phyloP scores from a whole-genome alignment of 345 rosid species.

The Cardamine chenopodiifolia region DNA sequence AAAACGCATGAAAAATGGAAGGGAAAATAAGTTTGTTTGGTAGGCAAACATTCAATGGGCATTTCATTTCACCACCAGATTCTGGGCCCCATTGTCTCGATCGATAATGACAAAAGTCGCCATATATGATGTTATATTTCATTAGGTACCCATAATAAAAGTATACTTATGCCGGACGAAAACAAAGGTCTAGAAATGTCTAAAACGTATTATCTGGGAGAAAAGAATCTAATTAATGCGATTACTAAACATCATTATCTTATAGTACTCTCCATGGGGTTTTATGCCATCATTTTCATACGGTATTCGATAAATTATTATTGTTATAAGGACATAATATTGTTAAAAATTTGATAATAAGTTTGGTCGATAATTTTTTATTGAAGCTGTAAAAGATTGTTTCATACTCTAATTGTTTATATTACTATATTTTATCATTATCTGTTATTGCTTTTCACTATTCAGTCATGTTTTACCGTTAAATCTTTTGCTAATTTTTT shows the following conservation, averaged over 20 bases:
- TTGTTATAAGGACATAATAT: too few species aligned
- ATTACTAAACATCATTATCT: conserved; percentile 18
- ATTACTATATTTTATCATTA: neutral
- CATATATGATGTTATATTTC: neutral
- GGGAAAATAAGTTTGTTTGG: conserved; percentile 41
- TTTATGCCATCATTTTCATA: conserved; percentile 10
- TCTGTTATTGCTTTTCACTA: neutral
- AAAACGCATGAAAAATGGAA: neutral
- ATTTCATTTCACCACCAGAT: conserved; percentile 38
- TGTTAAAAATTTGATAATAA: too few species aligned
- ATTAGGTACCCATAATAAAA: conserved; percentile 15
- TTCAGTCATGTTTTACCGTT: neutral
- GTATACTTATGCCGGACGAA: neutral
- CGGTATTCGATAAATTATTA: neutral
- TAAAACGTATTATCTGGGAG: too few species aligned
- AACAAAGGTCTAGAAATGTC: neutral
- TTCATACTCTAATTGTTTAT: neutral
- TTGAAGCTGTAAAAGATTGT: too few species aligned
- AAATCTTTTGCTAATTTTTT: too few species aligned
- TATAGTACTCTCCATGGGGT: neutral
- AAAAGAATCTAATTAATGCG: neutral
- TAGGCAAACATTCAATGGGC: conserved; percentile 43
- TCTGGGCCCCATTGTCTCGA: conserved; percentile 35
- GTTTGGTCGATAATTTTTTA: too few species aligned
- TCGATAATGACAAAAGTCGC: conserved; percentile 1